These are phyloP conservation scores for Brassica napus DNA, from an alignment of 345 rosid species.

Conservation along the genomic window Da-Ae NC_063441.1:20575001-20575500, in stretches of 20 bases:
- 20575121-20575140: constrained; percentile 83
- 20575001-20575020: constrained; percentile 34
- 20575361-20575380: constrained; percentile 29
- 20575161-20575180: constrained; percentile 87
- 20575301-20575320: constrained; percentile 18
- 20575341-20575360: constrained; percentile 21
- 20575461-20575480: constrained; percentile 67
- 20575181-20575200: constrained; percentile 59
- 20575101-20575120: constrained; percentile 73
- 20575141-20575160: constrained; percentile 67
- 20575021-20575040: constrained; percentile 42
- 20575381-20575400: neutral
- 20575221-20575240: constrained; percentile 76
- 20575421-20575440: constrained; percentile 45
- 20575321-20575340: neutral
- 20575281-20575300: constrained; percentile 24
- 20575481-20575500: constrained; percentile 91
- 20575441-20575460: constrained; percentile 65
- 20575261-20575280: constrained; percentile 33
- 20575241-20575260: constrained; percentile 36
- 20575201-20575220: constrained; percentile 68
- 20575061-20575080: constrained; percentile 78
- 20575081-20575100: constrained; percentile 95
- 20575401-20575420: constrained; percentile 39
- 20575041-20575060: constrained; percentile 50